A percentile compares a stretch with the other conserved stretches of the same genome.
Conservation (phyloP, 768 basidiomycete species). For the Nidularia pulvinata region DNA sequence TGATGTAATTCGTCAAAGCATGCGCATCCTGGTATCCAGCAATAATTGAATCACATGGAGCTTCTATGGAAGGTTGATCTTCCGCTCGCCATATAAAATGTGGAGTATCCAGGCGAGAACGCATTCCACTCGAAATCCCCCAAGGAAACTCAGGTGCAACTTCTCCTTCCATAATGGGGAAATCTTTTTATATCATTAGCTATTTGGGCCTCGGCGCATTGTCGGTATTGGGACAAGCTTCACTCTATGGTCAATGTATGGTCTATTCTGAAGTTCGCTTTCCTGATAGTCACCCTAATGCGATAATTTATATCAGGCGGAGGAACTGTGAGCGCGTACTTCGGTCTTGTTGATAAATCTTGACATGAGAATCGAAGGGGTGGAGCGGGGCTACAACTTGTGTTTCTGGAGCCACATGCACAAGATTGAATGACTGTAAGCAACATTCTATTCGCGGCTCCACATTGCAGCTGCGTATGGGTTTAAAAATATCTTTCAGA, state of each 20-base stretch:
- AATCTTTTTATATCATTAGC: not conserved
- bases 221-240: not conserved
- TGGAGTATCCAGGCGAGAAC: too few species aligned
- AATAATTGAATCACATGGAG: too few species aligned
- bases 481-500: not conserved
- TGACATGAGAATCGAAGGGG: not conserved
- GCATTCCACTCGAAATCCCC: too few species aligned
- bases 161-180: not conserved
- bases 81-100: too few species aligned
- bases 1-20: too few species aligned
- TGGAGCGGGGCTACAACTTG: not conserved
- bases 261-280: not conserved
- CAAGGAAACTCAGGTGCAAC: too few species aligned
- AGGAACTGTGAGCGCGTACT: not conserved
- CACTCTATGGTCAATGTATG: not conserved
- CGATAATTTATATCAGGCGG: not conserved
- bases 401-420: not conserved
- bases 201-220: not conserved
- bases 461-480: not conserved
- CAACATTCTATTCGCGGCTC: not conserved
- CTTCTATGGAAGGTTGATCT: too few species aligned
- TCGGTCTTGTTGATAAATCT: not conserved
- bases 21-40: too few species aligned
- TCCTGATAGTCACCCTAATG: not conserved
- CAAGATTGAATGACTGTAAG: not conserved